Percentiles rank a stretch among this genome's conserved stretches.
These are phyloP conservation scores for Leersia perrieri DNA, from an alignment of 176 grass and related monocot genomes.

Conservation along the genomic window DNA sequence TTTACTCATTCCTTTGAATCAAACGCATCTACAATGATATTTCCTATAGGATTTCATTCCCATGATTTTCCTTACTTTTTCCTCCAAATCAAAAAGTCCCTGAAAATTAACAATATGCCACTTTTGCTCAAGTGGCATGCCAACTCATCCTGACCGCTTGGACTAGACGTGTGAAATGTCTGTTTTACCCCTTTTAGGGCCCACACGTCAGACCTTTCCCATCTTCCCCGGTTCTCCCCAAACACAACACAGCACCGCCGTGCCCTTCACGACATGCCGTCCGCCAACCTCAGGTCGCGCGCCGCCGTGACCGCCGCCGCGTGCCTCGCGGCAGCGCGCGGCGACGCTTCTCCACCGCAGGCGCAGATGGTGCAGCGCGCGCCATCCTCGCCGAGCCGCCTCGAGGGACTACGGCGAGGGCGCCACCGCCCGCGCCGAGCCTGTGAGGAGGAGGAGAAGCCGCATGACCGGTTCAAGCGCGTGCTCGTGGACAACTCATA, in stretches of 20 bases:
- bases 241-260: neutral
- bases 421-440: conserved; percentile 41
- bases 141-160: too few species aligned
- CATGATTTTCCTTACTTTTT: too few species aligned
- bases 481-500: conserved; percentile 82
- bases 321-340: conserved; percentile 37
- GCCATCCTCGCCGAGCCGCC: conserved; percentile 10
- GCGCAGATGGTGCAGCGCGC: neutral
- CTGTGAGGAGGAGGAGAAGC: conserved; percentile 64
- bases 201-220: too few species aligned
- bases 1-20: too few species aligned
- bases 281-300: conserved; percentile 37
- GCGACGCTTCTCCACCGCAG: conserved; percentile 43
- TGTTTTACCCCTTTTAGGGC: too few species aligned
- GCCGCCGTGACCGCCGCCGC: conserved; percentile 23
- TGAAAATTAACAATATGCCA: too few species aligned
- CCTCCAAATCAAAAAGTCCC: too few species aligned
- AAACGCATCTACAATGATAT: too few species aligned
- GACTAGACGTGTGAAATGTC: too few species aligned
- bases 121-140: too few species aligned
- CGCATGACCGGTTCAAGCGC: conserved; percentile 74
- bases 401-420: neutral
- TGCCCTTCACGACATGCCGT: conserved; percentile 28
- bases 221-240: neutral
- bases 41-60: too few species aligned